Conservation (phyloP, 768 basidiomycete species). For the Russula sp. region DNA sequence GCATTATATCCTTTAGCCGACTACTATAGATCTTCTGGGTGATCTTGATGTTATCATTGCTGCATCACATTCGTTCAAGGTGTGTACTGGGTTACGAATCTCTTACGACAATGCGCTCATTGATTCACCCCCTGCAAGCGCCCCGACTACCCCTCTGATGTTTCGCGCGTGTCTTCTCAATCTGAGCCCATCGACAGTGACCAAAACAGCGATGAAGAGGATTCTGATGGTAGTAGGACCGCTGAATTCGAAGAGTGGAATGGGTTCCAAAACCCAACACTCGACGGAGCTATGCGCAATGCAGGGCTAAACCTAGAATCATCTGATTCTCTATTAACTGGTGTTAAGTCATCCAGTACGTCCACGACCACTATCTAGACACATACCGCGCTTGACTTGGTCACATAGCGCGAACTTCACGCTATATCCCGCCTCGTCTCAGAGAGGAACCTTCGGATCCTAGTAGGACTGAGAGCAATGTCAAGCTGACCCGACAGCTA, state of each 20-base stretch:
- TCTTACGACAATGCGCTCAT: neutral
- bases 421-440: slow-evolving; percentile 81
- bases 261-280: slow-evolving; percentile 31
- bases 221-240: slow-evolving; percentile 13
- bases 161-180: slow-evolving; percentile 22
- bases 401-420: slow-evolving; percentile 31
- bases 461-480: slow-evolving; percentile 34
- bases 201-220: slow-evolving; percentile 27
- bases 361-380: neutral
- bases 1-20: neutral
- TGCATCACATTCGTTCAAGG: neutral
- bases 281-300: slow-evolving; percentile 27
- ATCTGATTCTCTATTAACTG: neutral
- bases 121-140: neutral
- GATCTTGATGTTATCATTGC: slow-evolving; percentile 25
- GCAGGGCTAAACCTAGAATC: slow-evolving; percentile 6
- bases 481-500: slow-evolving; percentile 65
- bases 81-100: neutral
- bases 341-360: slow-evolving; percentile 3
- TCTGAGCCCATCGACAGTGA: slow-evolving; percentile 28
- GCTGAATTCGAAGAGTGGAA: slow-evolving; percentile 37
- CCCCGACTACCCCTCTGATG: neutral
- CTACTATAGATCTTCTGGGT: slow-evolving; percentile 26
- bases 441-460: slow-evolving; percentile 44
- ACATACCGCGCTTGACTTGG: neutral